Percentiles rank a stretch among this genome's conserved stretches.
Evolutionary conservation across 2,329 filamentous ascomycete genomes (phyloP).

Genomic region (Pseudopithomyces maydicus): DNA sequence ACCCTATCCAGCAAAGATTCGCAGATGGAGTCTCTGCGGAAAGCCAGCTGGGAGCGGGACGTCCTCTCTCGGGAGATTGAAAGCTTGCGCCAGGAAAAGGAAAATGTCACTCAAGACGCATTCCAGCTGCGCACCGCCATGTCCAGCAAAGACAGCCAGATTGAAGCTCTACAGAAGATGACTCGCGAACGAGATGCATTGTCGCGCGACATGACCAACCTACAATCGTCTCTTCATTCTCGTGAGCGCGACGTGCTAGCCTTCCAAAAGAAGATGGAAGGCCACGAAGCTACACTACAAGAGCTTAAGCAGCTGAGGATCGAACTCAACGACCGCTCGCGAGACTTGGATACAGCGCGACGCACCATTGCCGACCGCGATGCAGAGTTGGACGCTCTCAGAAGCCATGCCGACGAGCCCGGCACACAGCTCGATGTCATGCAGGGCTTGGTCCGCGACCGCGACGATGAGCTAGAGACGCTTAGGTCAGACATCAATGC

Average conservation of each 20-base stretch:
- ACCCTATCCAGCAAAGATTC: slow-evolving; percentile 33
- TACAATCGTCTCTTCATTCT: slow-evolving; percentile 35
- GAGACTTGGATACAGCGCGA: slow-evolving; percentile 43
- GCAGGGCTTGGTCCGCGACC: slow-evolving; percentile 49
- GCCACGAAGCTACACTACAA: slow-evolving; percentile 32
- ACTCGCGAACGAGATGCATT: slow-evolving; percentile 40
- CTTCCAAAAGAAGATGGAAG: slow-evolving; percentile 38
- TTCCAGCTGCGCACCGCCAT: slow-evolving; percentile 33
- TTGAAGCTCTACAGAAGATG: slow-evolving; percentile 38
- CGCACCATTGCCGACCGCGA: slow-evolving; percentile 43
- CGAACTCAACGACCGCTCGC: slow-evolving; percentile 37
- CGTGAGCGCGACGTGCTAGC: slow-evolving; percentile 39
- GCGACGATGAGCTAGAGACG: slow-evolving; percentile 58
- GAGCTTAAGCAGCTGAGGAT: slow-evolving; percentile 31
- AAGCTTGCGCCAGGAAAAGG: slow-evolving; percentile 35
- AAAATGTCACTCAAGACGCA: slow-evolving; percentile 40
- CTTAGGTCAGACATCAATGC: slow-evolving; percentile 52
- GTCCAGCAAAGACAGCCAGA: slow-evolving; percentile 28
- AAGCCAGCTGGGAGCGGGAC: slow-evolving; percentile 35
- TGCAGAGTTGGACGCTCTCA: slow-evolving; percentile 43
- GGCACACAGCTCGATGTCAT: slow-evolving; percentile 49
- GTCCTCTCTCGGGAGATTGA: slow-evolving; percentile 25
- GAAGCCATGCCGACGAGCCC: slow-evolving; percentile 42
- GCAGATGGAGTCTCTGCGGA: slow-evolving; percentile 36
- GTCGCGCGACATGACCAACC: slow-evolving; percentile 32